Conservation (phyloP, 768 basidiomycete species). For the Trametes cingulata region DNA sequence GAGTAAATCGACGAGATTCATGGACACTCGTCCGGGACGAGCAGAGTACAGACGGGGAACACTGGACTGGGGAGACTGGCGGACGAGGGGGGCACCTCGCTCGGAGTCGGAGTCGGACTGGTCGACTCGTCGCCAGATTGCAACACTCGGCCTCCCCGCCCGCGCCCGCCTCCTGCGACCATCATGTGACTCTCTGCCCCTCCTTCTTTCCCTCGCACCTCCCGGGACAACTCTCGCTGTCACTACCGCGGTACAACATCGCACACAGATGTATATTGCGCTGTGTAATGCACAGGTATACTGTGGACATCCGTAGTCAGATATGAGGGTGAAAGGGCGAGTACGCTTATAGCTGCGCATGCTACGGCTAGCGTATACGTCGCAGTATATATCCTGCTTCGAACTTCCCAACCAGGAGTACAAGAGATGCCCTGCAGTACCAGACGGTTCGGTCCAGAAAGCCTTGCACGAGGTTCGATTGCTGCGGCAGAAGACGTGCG, state of each 20-base stretch:
- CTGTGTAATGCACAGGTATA: no score
- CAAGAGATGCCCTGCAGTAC: no score
- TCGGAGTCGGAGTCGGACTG: not conserved
- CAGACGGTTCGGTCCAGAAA: no score
- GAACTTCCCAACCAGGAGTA: no score
- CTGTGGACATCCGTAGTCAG: no score
- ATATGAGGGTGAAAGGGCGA: no score
- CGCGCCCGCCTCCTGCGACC: conserved; percentile 7
- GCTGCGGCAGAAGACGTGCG: not conserved
- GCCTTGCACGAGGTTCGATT: not conserved
- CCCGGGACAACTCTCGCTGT: not conserved
- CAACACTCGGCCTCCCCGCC: conserved; percentile 11
- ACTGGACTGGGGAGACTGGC: not conserved
- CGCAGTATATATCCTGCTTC: no score
- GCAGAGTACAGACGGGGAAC: not conserved
- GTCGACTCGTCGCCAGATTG: conserved; percentile 18
- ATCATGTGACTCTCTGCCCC: conserved; percentile 16
- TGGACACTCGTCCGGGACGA: conserved; percentile 1
- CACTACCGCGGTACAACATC: no score
- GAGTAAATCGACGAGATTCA: conserved; percentile 4
- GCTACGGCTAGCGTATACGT: no score
- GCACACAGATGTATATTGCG: not conserved
- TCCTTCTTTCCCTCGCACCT: not conserved
- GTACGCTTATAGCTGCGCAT: no score
- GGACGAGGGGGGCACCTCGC: conserved; percentile 2